Percentiles rank a stretch among this genome's conserved stretches.
Evolutionary conservation across 1,284 basidiomycete species (phyloP).

Genomic region (Microbotryum silenes-acaulis): DNA sequence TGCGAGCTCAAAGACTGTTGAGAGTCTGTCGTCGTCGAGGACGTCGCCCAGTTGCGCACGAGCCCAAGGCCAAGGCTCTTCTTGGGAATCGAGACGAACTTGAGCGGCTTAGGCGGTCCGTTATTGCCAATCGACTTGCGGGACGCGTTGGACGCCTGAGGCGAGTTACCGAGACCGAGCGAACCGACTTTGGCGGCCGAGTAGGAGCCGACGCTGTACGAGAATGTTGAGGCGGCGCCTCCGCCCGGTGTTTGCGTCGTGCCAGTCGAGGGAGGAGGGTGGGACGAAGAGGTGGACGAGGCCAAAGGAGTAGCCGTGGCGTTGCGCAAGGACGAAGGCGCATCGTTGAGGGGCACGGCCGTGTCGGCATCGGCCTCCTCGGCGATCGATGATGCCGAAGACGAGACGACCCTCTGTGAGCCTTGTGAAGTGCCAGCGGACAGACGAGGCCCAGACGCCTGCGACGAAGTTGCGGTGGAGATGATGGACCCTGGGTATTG

Average conservation of each 20-base stretch:
- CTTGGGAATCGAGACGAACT: conserved; percentile 31
- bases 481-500: too few species aligned
- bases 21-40: not conserved
- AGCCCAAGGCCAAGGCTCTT: conserved; percentile 32
- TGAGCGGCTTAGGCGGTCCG: conserved; percentile 19
- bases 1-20: conserved; percentile 3
- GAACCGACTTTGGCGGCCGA: conserved; percentile 21
- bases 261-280: conserved; percentile 6
- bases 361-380: conserved; percentile 30
- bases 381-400: conserved; percentile 30
- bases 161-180: conserved; percentile 22
- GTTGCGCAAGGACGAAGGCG: conserved; percentile 20
- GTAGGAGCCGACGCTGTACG: conserved; percentile 15
- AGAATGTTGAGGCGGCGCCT: conserved; percentile 6
- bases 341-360: conserved; percentile 31
- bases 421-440: too few species aligned
- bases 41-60: conserved; percentile 12
- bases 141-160: conserved; percentile 1
- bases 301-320: not conserved
- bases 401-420: not conserved
- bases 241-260: conserved; percentile 10
- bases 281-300: conserved; percentile 11
- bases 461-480: too few species aligned
- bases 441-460: too few species aligned
- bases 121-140: not conserved